Evolutionary conservation across 371 early-diverging fungal genomes (phyloP).

Genomic region (Circinella minor): DNA sequence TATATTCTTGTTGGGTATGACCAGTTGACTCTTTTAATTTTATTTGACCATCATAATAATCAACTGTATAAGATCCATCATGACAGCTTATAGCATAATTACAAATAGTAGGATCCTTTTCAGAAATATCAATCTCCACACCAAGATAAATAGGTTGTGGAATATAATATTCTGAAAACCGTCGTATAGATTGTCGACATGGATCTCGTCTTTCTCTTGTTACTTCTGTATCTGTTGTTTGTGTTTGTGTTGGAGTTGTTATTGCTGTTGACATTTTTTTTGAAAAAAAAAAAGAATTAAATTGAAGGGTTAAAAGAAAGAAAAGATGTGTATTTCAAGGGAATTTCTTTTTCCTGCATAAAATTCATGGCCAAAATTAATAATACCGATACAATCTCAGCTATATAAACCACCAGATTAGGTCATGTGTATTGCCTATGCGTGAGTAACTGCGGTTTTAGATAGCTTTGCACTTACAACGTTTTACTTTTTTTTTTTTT

Average conservation of each 20-base stretch:
- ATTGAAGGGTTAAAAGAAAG: constrained; percentile 12
- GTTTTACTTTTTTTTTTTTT: too few relatives aligned
- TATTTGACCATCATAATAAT: constrained; percentile 45
- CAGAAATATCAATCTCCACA: constrained; percentile 54
- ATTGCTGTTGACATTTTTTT: constrained; percentile 20
- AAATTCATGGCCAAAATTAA: too few relatives aligned
- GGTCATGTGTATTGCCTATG: too few relatives aligned
- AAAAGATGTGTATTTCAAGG: too few relatives aligned
- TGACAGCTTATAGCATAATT: constrained; percentile 56
- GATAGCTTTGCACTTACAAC: too few relatives aligned
- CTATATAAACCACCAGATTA: background rate
- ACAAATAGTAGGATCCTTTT: constrained; percentile 22
- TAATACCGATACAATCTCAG: background rate
- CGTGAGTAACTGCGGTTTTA: too few relatives aligned
- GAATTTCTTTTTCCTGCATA: too few relatives aligned
- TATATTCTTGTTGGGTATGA: constrained; percentile 20
- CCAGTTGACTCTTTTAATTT: constrained; percentile 15
- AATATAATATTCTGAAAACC: constrained; percentile 36
- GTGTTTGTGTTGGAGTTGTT: constrained; percentile 15
- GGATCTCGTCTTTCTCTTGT: constrained; percentile 21
- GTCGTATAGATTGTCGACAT: constrained; percentile 24
- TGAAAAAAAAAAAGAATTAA: background rate
- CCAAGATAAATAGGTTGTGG: constrained; percentile 64
- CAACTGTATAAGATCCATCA: constrained; percentile 60
- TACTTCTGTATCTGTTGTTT: too few relatives aligned